Conservation (phyloP, 179 eudicot species). For the Drosera spatulata region DNA sequence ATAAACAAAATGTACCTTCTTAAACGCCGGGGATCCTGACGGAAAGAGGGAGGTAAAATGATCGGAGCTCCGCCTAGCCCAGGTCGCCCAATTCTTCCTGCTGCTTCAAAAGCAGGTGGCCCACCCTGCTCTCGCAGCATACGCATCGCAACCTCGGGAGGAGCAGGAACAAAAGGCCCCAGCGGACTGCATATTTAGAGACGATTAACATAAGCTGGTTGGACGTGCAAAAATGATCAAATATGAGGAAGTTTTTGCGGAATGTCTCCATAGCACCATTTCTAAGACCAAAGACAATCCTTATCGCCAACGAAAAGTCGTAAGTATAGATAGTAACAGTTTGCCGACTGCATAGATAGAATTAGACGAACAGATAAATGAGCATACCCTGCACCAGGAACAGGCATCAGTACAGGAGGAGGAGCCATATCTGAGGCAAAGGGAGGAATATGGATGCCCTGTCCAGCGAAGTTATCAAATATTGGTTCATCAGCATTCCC, state of each 20-base stretch:
- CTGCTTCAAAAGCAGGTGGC: slow-evolving; percentile 66
- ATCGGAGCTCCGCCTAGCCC: slow-evolving; percentile 59
- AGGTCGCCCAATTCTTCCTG: slow-evolving; percentile 61
- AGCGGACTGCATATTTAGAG: slow-evolving; percentile 49
- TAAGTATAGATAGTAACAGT: too few species aligned
- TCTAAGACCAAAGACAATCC: too few species aligned
- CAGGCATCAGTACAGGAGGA: slow-evolving; percentile 93
- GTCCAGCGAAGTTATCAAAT: slow-evolving; percentile 72
- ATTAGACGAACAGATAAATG: neutral
- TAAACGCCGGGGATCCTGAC: slow-evolving; percentile 93
- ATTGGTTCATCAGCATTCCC: slow-evolving; percentile 71
- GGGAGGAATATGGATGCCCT: slow-evolving; percentile 58
- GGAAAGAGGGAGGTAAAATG: slow-evolving; percentile 64
- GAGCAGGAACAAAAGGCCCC: slow-evolving; percentile 99
- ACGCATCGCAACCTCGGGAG: slow-evolving; percentile 97
- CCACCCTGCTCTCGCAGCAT: slow-evolving; percentile 96
- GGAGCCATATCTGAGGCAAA: slow-evolving; percentile 80
- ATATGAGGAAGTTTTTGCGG: too few species aligned
- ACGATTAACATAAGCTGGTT: too few species aligned
- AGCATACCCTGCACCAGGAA: slow-evolving; percentile 98
- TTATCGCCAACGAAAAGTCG: too few species aligned
- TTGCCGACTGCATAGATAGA: neutral
- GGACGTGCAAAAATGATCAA: too few species aligned
- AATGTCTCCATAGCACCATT: too few species aligned
- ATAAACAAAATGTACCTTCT: slow-evolving; percentile 43